These are phyloP conservation scores for Russula sp. DNA, from an alignment of 768 basidiomycete species.

Conservation along the genomic window DNA sequence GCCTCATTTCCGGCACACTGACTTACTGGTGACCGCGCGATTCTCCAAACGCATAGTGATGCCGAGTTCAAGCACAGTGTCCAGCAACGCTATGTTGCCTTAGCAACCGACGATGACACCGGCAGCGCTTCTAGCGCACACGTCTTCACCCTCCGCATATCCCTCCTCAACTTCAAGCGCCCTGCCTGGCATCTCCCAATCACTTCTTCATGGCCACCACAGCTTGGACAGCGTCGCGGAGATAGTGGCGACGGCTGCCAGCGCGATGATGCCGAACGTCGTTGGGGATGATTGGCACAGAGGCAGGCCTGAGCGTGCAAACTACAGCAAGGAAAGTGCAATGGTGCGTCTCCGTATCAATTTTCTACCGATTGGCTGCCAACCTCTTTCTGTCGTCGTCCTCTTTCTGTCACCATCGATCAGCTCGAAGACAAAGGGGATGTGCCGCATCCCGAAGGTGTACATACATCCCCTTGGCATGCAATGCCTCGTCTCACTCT, in stretches of 20 bases:
- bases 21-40: background rate
- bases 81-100: slow-evolving; percentile 25
- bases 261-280: slow-evolving; percentile 77
- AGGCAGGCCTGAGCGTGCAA: slow-evolving; percentile 67
- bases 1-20: background rate
- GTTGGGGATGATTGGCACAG: slow-evolving; percentile 80
- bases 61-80: slow-evolving; percentile 27
- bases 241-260: slow-evolving; percentile 80
- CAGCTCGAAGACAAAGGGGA: slow-evolving; percentile 98
- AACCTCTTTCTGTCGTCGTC: background rate
- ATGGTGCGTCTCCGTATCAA: slow-evolving; percentile 53
- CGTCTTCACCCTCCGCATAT: slow-evolving; percentile 69
- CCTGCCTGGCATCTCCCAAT: slow-evolving; percentile 64
- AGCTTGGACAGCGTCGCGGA: slow-evolving; percentile 72
- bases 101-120: slow-evolving; percentile 48
- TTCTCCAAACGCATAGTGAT: background rate
- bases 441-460: slow-evolving; percentile 88
- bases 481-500: slow-evolving; percentile 81
- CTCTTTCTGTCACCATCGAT: slow-evolving; percentile 63
- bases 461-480: slow-evolving; percentile 91
- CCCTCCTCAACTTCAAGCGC: slow-evolving; percentile 85
- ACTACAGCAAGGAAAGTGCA: slow-evolving; percentile 83
- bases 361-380: slow-evolving; percentile 2
- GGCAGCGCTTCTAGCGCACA: slow-evolving; percentile 60
- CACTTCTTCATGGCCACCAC: slow-evolving; percentile 48